Conservation (phyloP, 139 green algal genomes). For the Tetradesmus lagerheimii region DNA sequence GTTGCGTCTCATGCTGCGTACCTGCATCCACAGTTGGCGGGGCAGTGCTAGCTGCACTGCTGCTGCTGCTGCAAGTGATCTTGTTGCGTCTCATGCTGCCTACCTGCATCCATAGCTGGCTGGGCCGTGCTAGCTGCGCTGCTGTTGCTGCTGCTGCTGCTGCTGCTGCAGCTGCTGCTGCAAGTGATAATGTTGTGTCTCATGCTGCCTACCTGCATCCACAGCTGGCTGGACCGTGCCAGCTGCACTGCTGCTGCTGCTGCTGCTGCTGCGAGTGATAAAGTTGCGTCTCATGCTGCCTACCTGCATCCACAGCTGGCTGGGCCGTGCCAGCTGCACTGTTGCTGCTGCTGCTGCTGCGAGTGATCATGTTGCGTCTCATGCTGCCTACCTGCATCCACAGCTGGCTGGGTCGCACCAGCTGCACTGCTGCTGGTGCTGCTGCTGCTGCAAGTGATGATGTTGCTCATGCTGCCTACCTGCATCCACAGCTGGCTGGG, state of each 20-base stretch:
- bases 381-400: no score
- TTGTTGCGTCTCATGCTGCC: no score
- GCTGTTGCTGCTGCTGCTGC: background rate
- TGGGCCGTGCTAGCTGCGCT: background rate
- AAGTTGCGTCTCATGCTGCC: no score
- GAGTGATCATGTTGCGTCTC: no score
- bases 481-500: background rate
- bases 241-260: conserved; percentile 9
- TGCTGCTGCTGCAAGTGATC: no score
- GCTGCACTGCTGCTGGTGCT: no score
- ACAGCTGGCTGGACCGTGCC: background rate
- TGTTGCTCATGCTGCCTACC: no score
- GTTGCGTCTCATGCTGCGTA: no score
- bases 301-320: background rate
- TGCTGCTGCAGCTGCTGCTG: background rate
- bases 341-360: background rate
- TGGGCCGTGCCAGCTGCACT: background rate
- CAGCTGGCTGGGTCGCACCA: no score
- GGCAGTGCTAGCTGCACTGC: background rate
- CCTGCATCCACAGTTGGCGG: background rate
- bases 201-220: background rate
- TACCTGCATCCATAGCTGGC: background rate
- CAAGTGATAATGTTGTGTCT: no score
- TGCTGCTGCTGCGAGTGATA: no score
- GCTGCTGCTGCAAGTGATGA: no score